Base-by-base conservation (phyloP, 2,329 filamentous ascomycete species). In the Acrodontium crateriforme region DNA sequence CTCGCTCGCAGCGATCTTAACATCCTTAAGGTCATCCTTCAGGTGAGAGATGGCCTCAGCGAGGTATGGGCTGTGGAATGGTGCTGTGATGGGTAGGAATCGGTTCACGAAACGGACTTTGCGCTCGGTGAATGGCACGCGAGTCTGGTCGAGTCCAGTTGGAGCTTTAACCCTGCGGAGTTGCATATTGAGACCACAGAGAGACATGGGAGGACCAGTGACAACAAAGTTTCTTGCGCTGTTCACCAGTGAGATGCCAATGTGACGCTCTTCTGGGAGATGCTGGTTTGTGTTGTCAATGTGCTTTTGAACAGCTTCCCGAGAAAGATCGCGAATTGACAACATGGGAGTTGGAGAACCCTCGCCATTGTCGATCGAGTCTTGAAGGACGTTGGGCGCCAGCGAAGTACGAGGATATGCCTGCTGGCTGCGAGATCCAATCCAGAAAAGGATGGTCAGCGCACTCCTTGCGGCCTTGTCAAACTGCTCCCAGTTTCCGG, bases 201-300 rank as follows among this genome's bases (percentile, higher is more conserved):
- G 67, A 2, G 91, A 95, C 41, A 92, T 84, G 2, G 91, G 89
- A 30, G 89, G 89, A 29, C 89, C 89, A 22, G 89, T 93, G 9
- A 98, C 84, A 26, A 98, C 91, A 50, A 95, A 78, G 56, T 95
- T 98, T 34, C 89, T 78, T 9, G 87, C 84, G 59, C 87, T 95
- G 66, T 98, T 98, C 54, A 94, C 74, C 31, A 98, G 70, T 1
- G 91, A 95, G 45, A 98, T 87, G 51, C 76, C 77, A 51, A 98
- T 94, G 53, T 95, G 89, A 32, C 85, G 75, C 46, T 94, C 85
- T 39, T 79, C 63, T 0, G 89, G 89, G 32, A 98, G 70, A 62
- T 98, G 92, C 54, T 94, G 77, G 58, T 98, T 98, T 40, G 89
- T 98, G 9, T 79, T 80, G 59, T 95, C 79, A 43, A 98, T 92